A percentile compares a stretch with the other conserved stretches of the same genome.
Conservation (phyloP, 129 eudicot species). For the Arctium minus region DNA sequence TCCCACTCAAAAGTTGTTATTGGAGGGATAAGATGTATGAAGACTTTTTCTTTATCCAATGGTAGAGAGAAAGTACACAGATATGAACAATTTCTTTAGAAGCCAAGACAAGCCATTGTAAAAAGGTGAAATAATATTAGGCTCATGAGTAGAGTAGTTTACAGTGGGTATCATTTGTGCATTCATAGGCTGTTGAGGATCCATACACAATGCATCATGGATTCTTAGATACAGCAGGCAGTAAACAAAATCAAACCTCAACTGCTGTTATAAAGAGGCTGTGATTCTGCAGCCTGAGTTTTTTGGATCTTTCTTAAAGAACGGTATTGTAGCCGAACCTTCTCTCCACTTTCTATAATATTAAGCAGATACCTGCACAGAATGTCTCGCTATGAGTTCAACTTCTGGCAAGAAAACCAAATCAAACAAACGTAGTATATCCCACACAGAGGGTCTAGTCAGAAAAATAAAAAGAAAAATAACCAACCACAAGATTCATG, state of each 20-base stretch:
- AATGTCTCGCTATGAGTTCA: not conserved
- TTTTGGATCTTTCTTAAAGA: constrained; percentile 41
- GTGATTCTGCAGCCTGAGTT: constrained; percentile 38
- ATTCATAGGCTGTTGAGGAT: not conserved
- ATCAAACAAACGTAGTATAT: not conserved
- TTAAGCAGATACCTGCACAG: constrained; percentile 61
- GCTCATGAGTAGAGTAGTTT: not conserved
- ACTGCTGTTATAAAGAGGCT: constrained; percentile 35
- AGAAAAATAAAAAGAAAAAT: not conserved
- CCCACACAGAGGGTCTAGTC: not conserved
- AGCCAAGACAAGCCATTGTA: not conserved
- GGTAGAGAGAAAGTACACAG: no score
- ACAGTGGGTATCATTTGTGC: not conserved
- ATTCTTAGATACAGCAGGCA: not conserved
- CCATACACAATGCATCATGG: not conserved
- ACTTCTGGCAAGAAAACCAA: not conserved
- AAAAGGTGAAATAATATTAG: not conserved
- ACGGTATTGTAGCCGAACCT: constrained; percentile 69
- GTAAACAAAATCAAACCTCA: not conserved
- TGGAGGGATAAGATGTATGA: no score
- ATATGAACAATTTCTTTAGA: no score
- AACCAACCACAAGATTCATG: not conserved
- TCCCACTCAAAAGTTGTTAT: not conserved
- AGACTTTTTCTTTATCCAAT: no score
- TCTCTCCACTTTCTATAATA: constrained; percentile 59